A percentile compares a stretch with the other conserved stretches of the same genome.
Evolutionary conservation across 2,329 filamentous ascomycete species (phyloP).

Genomic region (Pezicula rhizophila): DNA sequence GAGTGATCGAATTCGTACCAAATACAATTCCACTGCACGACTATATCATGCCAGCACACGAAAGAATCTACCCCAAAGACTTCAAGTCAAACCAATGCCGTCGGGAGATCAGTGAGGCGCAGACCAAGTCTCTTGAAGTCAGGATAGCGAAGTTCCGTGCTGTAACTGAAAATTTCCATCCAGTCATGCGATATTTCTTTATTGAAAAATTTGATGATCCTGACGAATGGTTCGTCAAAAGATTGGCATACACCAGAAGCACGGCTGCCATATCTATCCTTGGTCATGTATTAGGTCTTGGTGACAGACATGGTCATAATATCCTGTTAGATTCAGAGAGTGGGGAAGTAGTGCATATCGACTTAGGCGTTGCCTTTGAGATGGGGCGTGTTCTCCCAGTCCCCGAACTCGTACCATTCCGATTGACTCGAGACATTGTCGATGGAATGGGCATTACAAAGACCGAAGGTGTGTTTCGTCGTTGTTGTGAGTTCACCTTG

Average conservation of each 20-base stretch:
- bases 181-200: slow-evolving; percentile 95
- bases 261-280: slow-evolving; percentile 95
- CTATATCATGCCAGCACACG: slow-evolving; percentile 85
- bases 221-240: slow-evolving; percentile 89
- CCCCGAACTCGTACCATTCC: slow-evolving; percentile 92
- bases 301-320: slow-evolving; percentile 93
- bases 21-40: slow-evolving; percentile 90
- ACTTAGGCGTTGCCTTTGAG: slow-evolving; percentile 95
- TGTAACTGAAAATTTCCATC: slow-evolving; percentile 76
- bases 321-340: slow-evolving; percentile 86
- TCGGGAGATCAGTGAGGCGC: slow-evolving; percentile 70
- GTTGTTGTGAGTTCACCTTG: slow-evolving; percentile 97
- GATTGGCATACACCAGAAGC: slow-evolving; percentile 85
- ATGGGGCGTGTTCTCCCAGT: slow-evolving; percentile 91
- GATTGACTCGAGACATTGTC: slow-evolving; percentile 86
- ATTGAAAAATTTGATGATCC: slow-evolving; percentile 91
- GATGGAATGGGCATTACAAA: slow-evolving; percentile 96
- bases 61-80: slow-evolving; percentile 79
- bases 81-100: slow-evolving; percentile 70
- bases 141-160: slow-evolving; percentile 72
- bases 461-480: slow-evolving; percentile 90
- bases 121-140: slow-evolving; percentile 61
- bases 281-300: slow-evolving; percentile 85
- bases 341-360: slow-evolving; percentile 94
- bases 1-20: slow-evolving; percentile 94